Evolutionary conservation across 2,329 filamentous ascomycete genomes (phyloP).

Genomic region (Pestalotiopsis sp.): DNA sequence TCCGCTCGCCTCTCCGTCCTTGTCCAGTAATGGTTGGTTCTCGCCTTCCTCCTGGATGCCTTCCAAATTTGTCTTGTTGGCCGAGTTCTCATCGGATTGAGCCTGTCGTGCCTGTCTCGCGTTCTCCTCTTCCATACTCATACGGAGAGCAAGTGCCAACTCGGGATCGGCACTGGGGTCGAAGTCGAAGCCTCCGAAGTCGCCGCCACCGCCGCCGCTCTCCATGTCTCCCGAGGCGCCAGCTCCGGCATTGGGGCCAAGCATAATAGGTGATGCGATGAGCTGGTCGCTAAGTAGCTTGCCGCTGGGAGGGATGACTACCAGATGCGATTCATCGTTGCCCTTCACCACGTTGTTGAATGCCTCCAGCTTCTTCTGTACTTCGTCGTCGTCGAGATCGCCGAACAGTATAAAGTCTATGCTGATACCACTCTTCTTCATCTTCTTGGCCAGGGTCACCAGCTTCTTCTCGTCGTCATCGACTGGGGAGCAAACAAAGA

Average conservation of each 20-base stretch:
- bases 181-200: slow-evolving; percentile 81
- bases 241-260: slow-evolving; percentile 72
- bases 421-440: slow-evolving; percentile 96
- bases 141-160: slow-evolving; percentile 87
- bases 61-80: slow-evolving; percentile 77
- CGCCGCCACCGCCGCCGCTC: slow-evolving; percentile 59
- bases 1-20: slow-evolving; percentile 67
- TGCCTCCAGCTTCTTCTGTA: slow-evolving; percentile 86
- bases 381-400: slow-evolving; percentile 86
- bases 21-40: slow-evolving; percentile 64
- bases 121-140: slow-evolving; percentile 99
- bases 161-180: slow-evolving; percentile 93
- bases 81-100: slow-evolving; percentile 71
- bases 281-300: slow-evolving; percentile 93
- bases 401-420: slow-evolving; percentile 96
- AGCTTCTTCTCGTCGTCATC: slow-evolving; percentile 88
- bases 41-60: slow-evolving; percentile 82
- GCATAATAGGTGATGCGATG: slow-evolving; percentile 84
- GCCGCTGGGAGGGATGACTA: slow-evolving; percentile 86
- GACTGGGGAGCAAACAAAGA: slow-evolving; percentile 93
- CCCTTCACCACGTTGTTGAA: slow-evolving; percentile 95
- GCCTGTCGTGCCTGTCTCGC: slow-evolving; percentile 87
- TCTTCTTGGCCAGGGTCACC: slow-evolving; percentile 89
- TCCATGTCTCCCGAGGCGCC: slow-evolving; percentile 49
- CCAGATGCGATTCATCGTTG: slow-evolving; percentile 87